Conservation (phyloP, 1,139 yeast species). For the Debaryomyces nepalensis region DNA sequence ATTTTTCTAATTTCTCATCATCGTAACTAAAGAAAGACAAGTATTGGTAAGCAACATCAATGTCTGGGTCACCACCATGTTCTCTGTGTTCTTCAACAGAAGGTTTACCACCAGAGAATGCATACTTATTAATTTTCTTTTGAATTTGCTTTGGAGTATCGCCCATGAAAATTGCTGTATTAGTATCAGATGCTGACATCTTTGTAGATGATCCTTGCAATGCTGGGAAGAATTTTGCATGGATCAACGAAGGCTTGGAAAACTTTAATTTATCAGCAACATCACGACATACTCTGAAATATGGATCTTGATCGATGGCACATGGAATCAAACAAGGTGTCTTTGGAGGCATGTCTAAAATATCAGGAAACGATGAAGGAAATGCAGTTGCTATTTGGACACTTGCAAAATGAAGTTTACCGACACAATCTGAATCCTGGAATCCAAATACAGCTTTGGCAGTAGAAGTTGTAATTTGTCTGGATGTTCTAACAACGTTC, state of each 20-base stretch:
- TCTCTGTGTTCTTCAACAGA: conserved; percentile 88
- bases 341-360: conserved; percentile 79
- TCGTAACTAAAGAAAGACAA: conserved; percentile 87
- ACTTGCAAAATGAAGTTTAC: conserved; percentile 93
- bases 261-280: conserved; percentile 93
- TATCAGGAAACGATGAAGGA: conserved; percentile 94
- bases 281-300: conserved; percentile 96
- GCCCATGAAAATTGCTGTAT: conserved; percentile 86
- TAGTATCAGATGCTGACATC: conserved; percentile 91
- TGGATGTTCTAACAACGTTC: conserved; percentile 89
- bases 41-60: conserved; percentile 95
- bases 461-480: conserved; percentile 94
- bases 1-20: conserved; percentile 71
- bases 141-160: conserved; percentile 92
- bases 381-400: conserved; percentile 96
- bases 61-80: conserved; percentile 92
- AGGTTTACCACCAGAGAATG: conserved; percentile 93
- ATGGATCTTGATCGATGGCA: conserved; percentile 99
- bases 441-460: conserved; percentile 99
- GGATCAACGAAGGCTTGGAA: conserved; percentile 89
- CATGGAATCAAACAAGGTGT: conserved; percentile 98
- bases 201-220: conserved; percentile 95
- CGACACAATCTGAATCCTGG: conserved; percentile 92
- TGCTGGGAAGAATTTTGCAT: conserved; percentile 97
- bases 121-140: conserved; percentile 94